A percentile compares a stretch with the other conserved stretches of the same genome.
phyloP scores from a whole-genome alignment of 306 rosid species.

The Cicer yamashitae region DNA sequence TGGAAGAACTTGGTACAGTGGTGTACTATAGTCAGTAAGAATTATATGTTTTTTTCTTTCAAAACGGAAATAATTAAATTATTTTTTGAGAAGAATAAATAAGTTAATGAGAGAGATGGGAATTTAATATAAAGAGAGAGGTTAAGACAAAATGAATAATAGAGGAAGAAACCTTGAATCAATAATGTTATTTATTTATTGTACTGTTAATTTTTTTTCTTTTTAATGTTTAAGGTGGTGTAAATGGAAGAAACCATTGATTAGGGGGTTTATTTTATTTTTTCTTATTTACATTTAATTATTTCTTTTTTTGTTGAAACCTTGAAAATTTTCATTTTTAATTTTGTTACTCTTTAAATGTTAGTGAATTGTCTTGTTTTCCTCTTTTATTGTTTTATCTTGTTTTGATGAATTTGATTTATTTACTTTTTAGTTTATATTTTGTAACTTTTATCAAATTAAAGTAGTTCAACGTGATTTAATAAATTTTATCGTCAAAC shows the following conservation, averaged over 20 bases:
- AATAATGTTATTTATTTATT: slow-evolving; percentile 32
- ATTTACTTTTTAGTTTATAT: too few relatives aligned
- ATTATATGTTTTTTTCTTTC: slow-evolving; percentile 56
- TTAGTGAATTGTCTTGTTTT: not conserved
- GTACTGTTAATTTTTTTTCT: not conserved
- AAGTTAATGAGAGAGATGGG: slow-evolving; percentile 48
- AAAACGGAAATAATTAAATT: slow-evolving; percentile 53
- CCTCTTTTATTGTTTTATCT: slow-evolving; percentile 3
- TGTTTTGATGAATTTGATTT: not conserved
- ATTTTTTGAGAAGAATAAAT: slow-evolving; percentile 65
- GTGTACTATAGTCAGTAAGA: slow-evolving; percentile 45
- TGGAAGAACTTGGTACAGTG: slow-evolving; percentile 41
- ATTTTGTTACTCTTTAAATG: slow-evolving; percentile 35
- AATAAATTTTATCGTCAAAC: too few relatives aligned
- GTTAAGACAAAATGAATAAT: slow-evolving; percentile 50
- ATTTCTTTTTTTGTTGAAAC: not conserved
- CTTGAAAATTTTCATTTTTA: not conserved
- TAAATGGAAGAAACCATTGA: slow-evolving; percentile 54
- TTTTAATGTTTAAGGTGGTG: slow-evolving; percentile 51
- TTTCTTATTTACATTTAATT: not conserved
- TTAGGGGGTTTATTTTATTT: slow-evolving; percentile 30
- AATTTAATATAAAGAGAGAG: slow-evolving; percentile 38
- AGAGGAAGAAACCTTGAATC: slow-evolving; percentile 32
- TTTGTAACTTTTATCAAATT: too few relatives aligned
- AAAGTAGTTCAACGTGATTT: too few relatives aligned